Conservation (phyloP, 768 basidiomycete species). For the Rubroboletus satanas region DNA sequence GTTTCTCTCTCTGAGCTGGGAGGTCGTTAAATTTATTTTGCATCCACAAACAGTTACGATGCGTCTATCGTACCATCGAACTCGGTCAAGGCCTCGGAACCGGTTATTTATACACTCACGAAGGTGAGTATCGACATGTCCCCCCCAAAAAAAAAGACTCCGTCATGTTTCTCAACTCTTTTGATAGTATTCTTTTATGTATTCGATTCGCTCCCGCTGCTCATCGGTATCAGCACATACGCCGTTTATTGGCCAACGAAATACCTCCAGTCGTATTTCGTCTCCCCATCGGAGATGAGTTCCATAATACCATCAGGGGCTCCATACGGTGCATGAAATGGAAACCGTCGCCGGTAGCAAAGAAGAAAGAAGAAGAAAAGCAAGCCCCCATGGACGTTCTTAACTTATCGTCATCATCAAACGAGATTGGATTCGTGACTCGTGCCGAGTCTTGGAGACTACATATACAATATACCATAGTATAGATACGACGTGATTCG, state of each 20-base stretch:
- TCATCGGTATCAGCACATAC: slow-evolving; percentile 24
- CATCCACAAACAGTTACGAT: slow-evolving; percentile 12
- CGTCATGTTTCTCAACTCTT: no score
- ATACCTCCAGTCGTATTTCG: slow-evolving; percentile 12
- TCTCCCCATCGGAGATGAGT: background rate
- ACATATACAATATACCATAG: no score
- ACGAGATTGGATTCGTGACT: no score
- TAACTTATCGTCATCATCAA: no score
- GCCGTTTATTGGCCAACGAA: slow-evolving; percentile 26
- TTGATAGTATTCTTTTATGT: slow-evolving; percentile 16
- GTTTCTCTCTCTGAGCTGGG: background rate
- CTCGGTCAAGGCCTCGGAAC: slow-evolving; percentile 14
- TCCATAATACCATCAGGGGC: background rate
- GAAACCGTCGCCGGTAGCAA: no score
- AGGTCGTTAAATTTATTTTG: background rate
- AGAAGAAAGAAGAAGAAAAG: no score
- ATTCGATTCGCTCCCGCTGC: slow-evolving; percentile 28
- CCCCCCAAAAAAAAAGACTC: no score
- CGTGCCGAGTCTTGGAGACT: no score
- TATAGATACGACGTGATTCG: no score
- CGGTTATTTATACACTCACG: slow-evolving; percentile 21
- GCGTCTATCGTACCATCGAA: slow-evolving; percentile 29
- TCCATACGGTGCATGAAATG: background rate
- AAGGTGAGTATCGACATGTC: slow-evolving; percentile 9
- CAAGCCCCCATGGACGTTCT: no score